phyloP scores from a whole-genome alignment of 371 early-diverging fungal species.

The Parasitella parasitica region DNA sequence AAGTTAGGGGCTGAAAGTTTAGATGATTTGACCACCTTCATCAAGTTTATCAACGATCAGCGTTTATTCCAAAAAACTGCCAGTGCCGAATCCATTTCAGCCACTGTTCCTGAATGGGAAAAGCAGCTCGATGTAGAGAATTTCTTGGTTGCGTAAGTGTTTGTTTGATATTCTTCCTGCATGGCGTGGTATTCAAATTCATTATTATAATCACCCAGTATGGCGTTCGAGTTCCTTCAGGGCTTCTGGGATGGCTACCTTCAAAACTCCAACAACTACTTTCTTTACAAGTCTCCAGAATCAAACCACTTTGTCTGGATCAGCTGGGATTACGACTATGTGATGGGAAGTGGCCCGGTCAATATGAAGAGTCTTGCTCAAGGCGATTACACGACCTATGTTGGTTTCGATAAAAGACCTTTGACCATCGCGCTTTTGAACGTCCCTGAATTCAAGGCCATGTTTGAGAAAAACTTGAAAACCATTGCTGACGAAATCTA shows the following conservation, averaged over 20 bases:
- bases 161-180: background rate
- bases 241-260: conserved; percentile 34
- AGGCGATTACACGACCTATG: conserved; percentile 29
- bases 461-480: conserved; percentile 13
- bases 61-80: conserved; percentile 10
- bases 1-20: conserved; percentile 5
- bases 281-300: conserved; percentile 30
- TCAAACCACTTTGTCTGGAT: conserved; percentile 23
- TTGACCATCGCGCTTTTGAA: conserved; percentile 24
- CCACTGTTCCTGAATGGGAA: conserved; percentile 21
- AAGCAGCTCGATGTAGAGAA: conserved; percentile 31
- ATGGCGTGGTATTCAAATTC: background rate
- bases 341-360: conserved; percentile 33
- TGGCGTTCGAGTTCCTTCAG: conserved; percentile 35
- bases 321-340: conserved; percentile 35
- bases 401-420: conserved; percentile 22
- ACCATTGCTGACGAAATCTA: conserved; percentile 8
- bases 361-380: conserved; percentile 16
- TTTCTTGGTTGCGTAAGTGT: conserved; percentile 33
- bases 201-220: conserved; percentile 15
- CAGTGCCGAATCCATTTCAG: background rate
- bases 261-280: conserved; percentile 42
- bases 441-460: conserved; percentile 12
- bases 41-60: conserved; percentile 31
- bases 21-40: conserved; percentile 20